Percentiles rank a stretch among this genome's conserved stretches.
Conservation (phyloP, 2,329 filamentous ascomycete species). For the Colletotrichum aenigma region DNA sequence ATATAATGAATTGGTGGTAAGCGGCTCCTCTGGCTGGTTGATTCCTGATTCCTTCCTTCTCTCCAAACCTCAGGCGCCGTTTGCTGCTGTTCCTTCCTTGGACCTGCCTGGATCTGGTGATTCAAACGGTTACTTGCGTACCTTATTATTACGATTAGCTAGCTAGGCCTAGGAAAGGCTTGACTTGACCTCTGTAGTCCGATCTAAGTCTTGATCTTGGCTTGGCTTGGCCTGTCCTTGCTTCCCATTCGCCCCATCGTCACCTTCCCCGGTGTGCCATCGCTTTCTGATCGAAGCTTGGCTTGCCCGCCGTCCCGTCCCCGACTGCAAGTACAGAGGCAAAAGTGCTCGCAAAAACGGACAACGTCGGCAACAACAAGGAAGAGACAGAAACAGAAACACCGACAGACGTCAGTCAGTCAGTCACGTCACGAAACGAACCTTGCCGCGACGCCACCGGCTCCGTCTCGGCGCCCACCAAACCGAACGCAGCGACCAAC, state of each 20-base stretch:
- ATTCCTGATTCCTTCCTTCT: background rate
- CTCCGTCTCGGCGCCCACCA: constrained; percentile 12
- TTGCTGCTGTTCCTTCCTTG: background rate
- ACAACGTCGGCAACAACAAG: background rate
- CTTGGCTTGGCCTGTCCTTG: background rate
- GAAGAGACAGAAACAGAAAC: background rate
- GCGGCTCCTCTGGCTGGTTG: constrained; percentile 1
- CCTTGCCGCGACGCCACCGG: constrained; percentile 2
- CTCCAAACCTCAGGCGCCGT: background rate
- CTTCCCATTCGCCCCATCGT: background rate
- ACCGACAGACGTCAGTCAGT: background rate
- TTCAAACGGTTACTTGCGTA: background rate
- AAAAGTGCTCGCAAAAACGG: background rate
- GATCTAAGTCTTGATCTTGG: background rate
- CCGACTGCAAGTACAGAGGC: background rate
- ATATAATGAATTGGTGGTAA: background rate
- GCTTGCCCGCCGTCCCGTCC: background rate
- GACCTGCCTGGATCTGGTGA: background rate
- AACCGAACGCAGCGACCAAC: background rate
- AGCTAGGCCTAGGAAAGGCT: background rate
- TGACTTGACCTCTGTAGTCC: background rate
- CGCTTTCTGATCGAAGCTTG: background rate
- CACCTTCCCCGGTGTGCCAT: background rate
- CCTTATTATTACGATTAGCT: background rate
- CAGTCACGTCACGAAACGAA: constrained; percentile 13